Base-by-base conservation (phyloP, 78 protist species). In the Monosiga brevicollis region DNA sequence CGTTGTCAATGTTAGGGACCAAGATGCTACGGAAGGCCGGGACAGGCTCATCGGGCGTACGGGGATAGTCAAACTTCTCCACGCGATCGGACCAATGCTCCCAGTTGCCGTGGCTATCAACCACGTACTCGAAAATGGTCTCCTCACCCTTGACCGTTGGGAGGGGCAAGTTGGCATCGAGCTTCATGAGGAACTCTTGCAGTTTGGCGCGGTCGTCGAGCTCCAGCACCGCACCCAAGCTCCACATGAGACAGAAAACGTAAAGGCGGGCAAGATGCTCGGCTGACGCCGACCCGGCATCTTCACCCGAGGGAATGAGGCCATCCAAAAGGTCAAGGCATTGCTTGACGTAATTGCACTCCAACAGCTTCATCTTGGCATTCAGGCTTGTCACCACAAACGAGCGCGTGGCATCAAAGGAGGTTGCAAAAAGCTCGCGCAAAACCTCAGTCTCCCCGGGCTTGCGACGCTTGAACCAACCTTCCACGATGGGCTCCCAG, bases 1-100 rank as follows among this genome's bases (percentile, higher is more conserved):
- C 82, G 35, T 78, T 75, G 79, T 95, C 98, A 38, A 89, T 38
- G 22, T 95, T 93, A 26, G 97, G 98, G 41, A 93, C 87, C 73
- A 79, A 10, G 87, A 76, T 29, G 84, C n/a, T 0, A 89, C 34
- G 88, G 93, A 76, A 40, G 36, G n/a, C 81, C 62, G 10, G 26
- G 2, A 54, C 15, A 54, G 42, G 79, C 54, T 1, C 79, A 35
- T 23, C 32, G 24, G n/a, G 62, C 29, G 6, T 15, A 15, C 62
- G 62, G 34, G 89, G 89, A 81, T 82, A 91, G 62, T 35, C 0
- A 85, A 85, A 93, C 40, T 3, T 38, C 70, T 76, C 86, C 15
- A 91, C 86, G 32, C 0, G 24, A 0, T 85, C 3, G 39, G 15
- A 41, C 95, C 94, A 93, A 40, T 73, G 87, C 70, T 0, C 73